Evolutionary conservation across 306 rosid genomes (phyloP).

Genomic region (Rosa rugosa): DNA sequence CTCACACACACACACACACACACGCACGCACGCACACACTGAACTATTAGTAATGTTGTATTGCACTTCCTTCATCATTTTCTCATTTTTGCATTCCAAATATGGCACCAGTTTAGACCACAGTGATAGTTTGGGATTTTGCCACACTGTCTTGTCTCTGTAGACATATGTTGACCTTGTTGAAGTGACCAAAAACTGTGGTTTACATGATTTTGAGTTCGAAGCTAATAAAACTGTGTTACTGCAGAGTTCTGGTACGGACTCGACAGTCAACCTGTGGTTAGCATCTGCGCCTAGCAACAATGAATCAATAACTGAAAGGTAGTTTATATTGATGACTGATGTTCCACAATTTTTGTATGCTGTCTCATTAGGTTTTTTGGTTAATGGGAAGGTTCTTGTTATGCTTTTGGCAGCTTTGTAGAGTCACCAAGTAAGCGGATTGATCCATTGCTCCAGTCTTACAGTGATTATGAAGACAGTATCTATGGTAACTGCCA

Average conservation of each 20-base stretch:
- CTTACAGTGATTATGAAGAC: slow-evolving; percentile 94
- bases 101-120: not conserved
- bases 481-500: slow-evolving; percentile 73
- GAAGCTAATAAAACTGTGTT: slow-evolving; percentile 22
- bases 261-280: slow-evolving; percentile 94
- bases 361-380: not conserved
- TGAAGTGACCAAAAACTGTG: slow-evolving; percentile 4
- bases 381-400: slow-evolving; percentile 7
- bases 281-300: slow-evolving; percentile 46
- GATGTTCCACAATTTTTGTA: not conserved
- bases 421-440: slow-evolving; percentile 50
- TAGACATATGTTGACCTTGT: not conserved
- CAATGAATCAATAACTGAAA: slow-evolving; percentile 53
- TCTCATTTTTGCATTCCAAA: not conserved
- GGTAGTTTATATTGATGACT: slow-evolving; percentile 45
- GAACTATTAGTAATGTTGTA: not conserved
- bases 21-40: not conserved
- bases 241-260: slow-evolving; percentile 91
- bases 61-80: not conserved
- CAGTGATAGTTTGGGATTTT: not conserved
- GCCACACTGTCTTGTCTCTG: not conserved
- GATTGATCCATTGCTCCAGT: slow-evolving; percentile 69
- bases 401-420: slow-evolving; percentile 47
- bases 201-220: not conserved
- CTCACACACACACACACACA: not conserved